Evolutionary conservation across 805 yeast genomes (phyloP).

Genomic region (Metschnikowia picachoensis): DNA sequence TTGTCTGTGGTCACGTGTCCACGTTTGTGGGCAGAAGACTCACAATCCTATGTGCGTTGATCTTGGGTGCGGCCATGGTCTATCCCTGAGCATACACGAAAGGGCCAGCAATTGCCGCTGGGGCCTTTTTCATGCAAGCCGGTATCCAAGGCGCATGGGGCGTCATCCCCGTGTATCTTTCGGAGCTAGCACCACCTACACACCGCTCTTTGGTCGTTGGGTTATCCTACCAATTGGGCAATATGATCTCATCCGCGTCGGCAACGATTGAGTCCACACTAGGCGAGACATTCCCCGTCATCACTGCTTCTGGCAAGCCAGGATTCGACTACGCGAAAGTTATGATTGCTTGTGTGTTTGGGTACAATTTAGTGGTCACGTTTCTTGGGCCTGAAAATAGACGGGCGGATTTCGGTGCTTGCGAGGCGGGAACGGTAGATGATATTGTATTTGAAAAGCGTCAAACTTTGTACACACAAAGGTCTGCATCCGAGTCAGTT

Average conservation of each 20-base stretch:
- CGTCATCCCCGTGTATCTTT: constrained; percentile 59
- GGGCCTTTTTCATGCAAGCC: constrained; percentile 59
- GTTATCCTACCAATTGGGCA: constrained; percentile 65
- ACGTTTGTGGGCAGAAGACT: constrained; percentile 38
- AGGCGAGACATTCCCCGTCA: constrained; percentile 55
- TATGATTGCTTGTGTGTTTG: constrained; percentile 67
- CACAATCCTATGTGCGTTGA: constrained; percentile 27
- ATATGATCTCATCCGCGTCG: constrained; percentile 66
- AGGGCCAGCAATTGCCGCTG: constrained; percentile 46
- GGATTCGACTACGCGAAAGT: constrained; percentile 61
- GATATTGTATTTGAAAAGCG: background rate
- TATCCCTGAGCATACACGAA: constrained; percentile 28
- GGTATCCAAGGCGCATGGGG: constrained; percentile 77
- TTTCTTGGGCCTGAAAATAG: constrained; percentile 55
- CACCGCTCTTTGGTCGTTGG: constrained; percentile 14
- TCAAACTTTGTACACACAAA: too few species aligned
- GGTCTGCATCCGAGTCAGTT: too few species aligned
- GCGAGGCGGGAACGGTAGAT: background rate
- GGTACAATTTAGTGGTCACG: constrained; percentile 43
- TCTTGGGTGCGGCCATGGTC: constrained; percentile 39
- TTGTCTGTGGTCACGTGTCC: constrained; percentile 43
- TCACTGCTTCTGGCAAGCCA: constrained; percentile 14
- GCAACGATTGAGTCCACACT: constrained; percentile 64
- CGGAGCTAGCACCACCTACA: constrained; percentile 48
- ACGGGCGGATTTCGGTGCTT: constrained; percentile 12